Conservation (phyloP, 2,329 filamentous ascomycete species). For the Trichoderma cornu-damae region DNA sequence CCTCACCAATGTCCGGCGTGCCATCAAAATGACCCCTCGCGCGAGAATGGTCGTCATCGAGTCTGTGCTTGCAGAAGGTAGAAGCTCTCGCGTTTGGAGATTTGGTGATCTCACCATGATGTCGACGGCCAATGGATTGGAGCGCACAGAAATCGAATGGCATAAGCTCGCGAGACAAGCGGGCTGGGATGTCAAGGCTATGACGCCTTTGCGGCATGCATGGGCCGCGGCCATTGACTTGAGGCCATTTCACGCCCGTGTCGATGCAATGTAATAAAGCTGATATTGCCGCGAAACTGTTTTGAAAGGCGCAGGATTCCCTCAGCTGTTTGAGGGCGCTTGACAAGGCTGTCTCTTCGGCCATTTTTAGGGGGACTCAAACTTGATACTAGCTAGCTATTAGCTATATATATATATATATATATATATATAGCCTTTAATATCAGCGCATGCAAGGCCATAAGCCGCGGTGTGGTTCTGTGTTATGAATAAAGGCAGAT, state of each 20-base stretch:
- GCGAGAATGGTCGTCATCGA: constrained; percentile 37
- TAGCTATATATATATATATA: too few species aligned
- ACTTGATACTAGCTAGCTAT: too few species aligned
- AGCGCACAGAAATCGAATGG: constrained; percentile 32
- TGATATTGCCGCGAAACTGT: neutral
- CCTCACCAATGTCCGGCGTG: constrained; percentile 26
- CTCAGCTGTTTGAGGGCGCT: too few species aligned
- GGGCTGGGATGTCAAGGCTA: constrained; percentile 28
- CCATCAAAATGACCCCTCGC: constrained; percentile 25
- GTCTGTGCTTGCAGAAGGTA: constrained; percentile 31
- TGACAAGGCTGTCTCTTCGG: too few species aligned
- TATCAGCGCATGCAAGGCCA: too few species aligned
- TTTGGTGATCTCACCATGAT: constrained; percentile 42
- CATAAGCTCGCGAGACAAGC: constrained; percentile 24
- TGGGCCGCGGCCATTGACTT: constrained; percentile 14
- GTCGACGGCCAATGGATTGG: constrained; percentile 31
- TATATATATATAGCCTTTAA: too few species aligned
- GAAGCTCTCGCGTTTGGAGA: constrained; percentile 28
- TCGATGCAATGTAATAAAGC: neutral
- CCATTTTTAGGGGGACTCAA: too few species aligned
- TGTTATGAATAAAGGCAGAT: too few species aligned
- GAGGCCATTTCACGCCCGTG: neutral
- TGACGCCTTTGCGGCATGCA: constrained; percentile 1
- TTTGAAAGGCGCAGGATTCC: neutral
- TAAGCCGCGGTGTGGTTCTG: too few species aligned